phyloP scores from a whole-genome alignment of 345 rosid species.

The Euphorbia tirucalli region DNA sequence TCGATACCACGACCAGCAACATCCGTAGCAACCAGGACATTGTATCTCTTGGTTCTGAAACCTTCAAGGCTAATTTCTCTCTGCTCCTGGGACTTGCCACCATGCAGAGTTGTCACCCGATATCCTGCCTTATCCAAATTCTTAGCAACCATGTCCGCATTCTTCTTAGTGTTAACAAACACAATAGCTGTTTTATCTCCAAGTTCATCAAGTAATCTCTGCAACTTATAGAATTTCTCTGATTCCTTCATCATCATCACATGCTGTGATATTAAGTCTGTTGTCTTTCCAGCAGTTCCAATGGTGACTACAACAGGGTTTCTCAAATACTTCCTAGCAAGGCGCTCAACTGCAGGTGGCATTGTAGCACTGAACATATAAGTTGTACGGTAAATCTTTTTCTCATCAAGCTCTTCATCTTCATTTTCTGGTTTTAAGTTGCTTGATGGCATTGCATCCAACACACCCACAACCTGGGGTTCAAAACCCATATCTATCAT shows the following conservation, averaged over 20 bases:
- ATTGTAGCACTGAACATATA: conserved; percentile 98
- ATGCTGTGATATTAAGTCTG: conserved; percentile 82
- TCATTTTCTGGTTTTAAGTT: conserved; percentile 93
- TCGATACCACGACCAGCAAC: conserved; percentile 96
- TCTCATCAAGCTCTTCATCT: conserved; percentile 92
- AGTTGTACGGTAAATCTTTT: conserved; percentile 86
- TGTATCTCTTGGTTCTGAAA: conserved; percentile 80
- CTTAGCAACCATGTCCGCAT: conserved; percentile 73
- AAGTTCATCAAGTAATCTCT: conserved; percentile 77
- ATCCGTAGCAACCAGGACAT: conserved; percentile 92
- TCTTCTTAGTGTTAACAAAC: conserved; percentile 90
- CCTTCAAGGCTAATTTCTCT: conserved; percentile 93
- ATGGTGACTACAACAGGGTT: conserved; percentile 94
- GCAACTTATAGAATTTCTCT: conserved; percentile 63
- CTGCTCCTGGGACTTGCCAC: conserved; percentile 95
- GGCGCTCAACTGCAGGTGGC: conserved; percentile 94
- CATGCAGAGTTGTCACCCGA: conserved; percentile 86
- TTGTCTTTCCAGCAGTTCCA: conserved; percentile 95
- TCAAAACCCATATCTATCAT: conserved; percentile 98
- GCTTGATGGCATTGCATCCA: conserved; percentile 96
- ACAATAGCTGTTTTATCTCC: conserved; percentile 87
- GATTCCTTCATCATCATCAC: conserved; percentile 89
- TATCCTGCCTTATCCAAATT: conserved; percentile 83
- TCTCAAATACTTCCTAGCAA: conserved; percentile 90
- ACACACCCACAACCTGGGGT: conserved; percentile 83